Evolutionary conservation across 768 basidiomycete species (phyloP).

Genomic region (Phaffia australis): DNA sequence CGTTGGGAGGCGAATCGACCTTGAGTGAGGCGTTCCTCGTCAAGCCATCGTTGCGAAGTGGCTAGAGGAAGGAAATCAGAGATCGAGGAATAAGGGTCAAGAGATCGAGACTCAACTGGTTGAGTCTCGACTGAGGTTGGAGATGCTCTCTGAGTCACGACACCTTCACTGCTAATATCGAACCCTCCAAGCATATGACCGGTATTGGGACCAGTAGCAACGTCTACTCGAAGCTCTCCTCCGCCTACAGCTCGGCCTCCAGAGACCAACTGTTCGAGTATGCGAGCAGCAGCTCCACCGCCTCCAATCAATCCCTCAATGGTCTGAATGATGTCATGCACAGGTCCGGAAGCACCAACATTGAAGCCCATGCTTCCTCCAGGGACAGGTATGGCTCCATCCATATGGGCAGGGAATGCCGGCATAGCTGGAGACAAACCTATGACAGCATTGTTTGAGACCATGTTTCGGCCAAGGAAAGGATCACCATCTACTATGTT

Average conservation of each 20-base stretch:
- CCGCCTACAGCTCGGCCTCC: slow-evolving; percentile 43
- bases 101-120: slow-evolving; percentile 15
- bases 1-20: slow-evolving; percentile 63
- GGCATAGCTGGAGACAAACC: slow-evolving; percentile 37
- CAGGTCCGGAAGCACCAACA: slow-evolving; percentile 38
- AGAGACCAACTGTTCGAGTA: slow-evolving; percentile 70
- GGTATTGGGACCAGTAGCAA: slow-evolving; percentile 8
- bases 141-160: background rate
- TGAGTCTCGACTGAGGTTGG: background rate
- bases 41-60: slow-evolving; percentile 77
- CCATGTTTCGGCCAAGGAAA: no score
- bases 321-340: slow-evolving; percentile 55
- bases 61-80: slow-evolving; percentile 66
- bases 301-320: slow-evolving; percentile 60
- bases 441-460: no score
- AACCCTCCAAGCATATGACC: slow-evolving; percentile 6
- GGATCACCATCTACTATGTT: no score
- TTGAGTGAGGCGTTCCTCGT: slow-evolving; percentile 72
- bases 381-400: slow-evolving; percentile 11
- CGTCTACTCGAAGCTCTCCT: slow-evolving; percentile 65
- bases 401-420: slow-evolving; percentile 26
- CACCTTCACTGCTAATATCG: slow-evolving; percentile 8
- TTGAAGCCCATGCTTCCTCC: slow-evolving; percentile 43
- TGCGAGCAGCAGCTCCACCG: slow-evolving; percentile 56
- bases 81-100: slow-evolving; percentile 38